These are phyloP conservation scores for Sarcodon sp. DNA, from an alignment of 768 basidiomycete genomes.

Conservation along the genomic window DNA sequence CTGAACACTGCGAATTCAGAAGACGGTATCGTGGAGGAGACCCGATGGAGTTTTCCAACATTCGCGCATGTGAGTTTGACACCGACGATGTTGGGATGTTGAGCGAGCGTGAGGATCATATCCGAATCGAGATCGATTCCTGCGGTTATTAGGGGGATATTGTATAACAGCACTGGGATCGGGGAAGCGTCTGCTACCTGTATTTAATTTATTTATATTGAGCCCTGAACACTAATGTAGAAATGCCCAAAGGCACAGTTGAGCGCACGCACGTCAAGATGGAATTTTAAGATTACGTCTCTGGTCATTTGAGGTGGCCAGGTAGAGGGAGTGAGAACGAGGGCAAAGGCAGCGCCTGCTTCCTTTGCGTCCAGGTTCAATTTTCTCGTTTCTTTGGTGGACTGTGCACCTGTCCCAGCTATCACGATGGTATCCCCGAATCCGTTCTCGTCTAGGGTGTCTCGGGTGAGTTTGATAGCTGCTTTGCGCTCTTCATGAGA, in stretches of 20 bases:
- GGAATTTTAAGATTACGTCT: constrained; percentile 53
- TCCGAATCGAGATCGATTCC: constrained; percentile 82
- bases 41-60: constrained; percentile 72
- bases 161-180: constrained; percentile 71
- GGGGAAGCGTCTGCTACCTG: constrained; percentile 60
- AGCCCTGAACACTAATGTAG: neutral
- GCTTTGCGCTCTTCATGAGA: constrained; percentile 58
- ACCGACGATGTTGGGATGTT: constrained; percentile 79
- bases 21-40: constrained; percentile 43
- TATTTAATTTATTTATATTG: neutral
- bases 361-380: constrained; percentile 64
- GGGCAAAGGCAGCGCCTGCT: constrained; percentile 71
- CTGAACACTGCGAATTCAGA: constrained; percentile 58
- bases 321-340: constrained; percentile 63
- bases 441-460: constrained; percentile 62
- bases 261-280: constrained; percentile 34
- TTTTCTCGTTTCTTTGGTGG: constrained; percentile 60
- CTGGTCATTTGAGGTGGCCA: constrained; percentile 55
- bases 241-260: neutral
- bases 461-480: constrained; percentile 49
- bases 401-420: constrained; percentile 77
- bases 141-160: constrained; percentile 72
- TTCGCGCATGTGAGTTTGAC: constrained; percentile 78
- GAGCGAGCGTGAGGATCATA: constrained; percentile 49
- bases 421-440: constrained; percentile 57